These are phyloP conservation scores for Scedosporium aurantiacum DNA, from an alignment of 2,329 filamentous ascomycete species.

Conservation along the genomic window DNA sequence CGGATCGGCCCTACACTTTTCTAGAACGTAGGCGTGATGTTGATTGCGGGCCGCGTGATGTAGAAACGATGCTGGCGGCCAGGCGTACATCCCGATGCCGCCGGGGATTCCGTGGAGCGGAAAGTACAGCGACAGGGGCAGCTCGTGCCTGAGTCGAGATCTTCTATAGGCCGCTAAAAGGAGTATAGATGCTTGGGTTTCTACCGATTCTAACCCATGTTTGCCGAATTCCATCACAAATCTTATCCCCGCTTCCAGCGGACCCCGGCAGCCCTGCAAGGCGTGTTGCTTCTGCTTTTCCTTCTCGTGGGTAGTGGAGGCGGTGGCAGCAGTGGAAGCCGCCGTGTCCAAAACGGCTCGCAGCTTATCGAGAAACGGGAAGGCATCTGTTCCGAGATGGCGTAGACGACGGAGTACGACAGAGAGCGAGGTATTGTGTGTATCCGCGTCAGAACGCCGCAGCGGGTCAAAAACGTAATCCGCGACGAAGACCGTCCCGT, in stretches of 20 bases:
- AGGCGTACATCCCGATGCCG: not conserved
- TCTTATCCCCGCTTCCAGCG: not conserved
- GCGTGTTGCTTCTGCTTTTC: not conserved
- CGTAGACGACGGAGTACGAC: not conserved
- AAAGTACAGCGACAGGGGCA: not conserved
- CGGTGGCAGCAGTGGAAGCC: not conserved
- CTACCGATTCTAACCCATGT: not conserved
- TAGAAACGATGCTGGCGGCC: not conserved
- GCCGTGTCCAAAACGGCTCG: not conserved
- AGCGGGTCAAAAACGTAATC: not conserved
- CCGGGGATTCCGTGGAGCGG: not conserved
- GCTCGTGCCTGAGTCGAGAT: not conserved
- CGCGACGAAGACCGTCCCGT: not conserved
- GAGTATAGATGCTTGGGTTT: not conserved
- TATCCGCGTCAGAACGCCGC: not conserved
- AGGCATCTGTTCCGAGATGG: not conserved
- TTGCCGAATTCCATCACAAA: not conserved
- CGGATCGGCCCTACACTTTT: not conserved
- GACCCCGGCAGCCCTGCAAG: not conserved
- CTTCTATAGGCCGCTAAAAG: not conserved
- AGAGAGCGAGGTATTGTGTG: too few species aligned
- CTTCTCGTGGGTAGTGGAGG: not conserved
- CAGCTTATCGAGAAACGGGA: not conserved
- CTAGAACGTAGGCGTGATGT: not conserved
- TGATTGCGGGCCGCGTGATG: not conserved